Conservation (phyloP, 164 flowering plant species). For the Aristolochia californica region DNA sequence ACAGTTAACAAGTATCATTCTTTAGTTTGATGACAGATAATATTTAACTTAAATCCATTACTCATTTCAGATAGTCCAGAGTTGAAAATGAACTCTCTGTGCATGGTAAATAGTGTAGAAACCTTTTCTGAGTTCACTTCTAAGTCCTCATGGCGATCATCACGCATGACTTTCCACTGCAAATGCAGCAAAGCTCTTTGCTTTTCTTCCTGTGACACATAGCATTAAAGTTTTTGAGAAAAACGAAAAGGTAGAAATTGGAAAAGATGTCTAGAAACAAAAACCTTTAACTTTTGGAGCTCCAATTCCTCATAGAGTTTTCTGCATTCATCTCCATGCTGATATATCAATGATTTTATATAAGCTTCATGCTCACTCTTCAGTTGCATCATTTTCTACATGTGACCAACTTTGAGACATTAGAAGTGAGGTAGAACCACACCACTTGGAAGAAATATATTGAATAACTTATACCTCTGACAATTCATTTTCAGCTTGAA, state of each 20-base stretch:
- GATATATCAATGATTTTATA: slow-evolving; percentile 44
- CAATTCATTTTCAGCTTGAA: slow-evolving; percentile 62
- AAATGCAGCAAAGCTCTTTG: slow-evolving; percentile 78
- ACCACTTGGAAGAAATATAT: background rate
- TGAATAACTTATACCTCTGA: slow-evolving; percentile 43
- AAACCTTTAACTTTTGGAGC: slow-evolving; percentile 68
- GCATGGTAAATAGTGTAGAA: background rate
- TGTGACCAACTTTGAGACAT: background rate
- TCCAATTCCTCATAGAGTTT: slow-evolving; percentile 72
- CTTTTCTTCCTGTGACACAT: slow-evolving; percentile 62
- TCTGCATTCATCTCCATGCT: slow-evolving; percentile 68
- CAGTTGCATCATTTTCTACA: slow-evolving; percentile 40
- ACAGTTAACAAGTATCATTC: too few relatives aligned
- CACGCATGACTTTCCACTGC: slow-evolving; percentile 89
- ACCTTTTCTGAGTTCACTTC: slow-evolving; percentile 86
- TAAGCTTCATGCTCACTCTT: slow-evolving; percentile 71
- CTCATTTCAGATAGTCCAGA: too few relatives aligned
- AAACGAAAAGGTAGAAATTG: background rate
- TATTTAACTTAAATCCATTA: too few relatives aligned
- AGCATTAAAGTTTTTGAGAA: slow-evolving; percentile 6
- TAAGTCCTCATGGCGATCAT: slow-evolving; percentile 64
- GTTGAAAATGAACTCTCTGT: too few relatives aligned
- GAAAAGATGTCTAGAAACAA: background rate
- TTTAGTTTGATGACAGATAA: too few relatives aligned
- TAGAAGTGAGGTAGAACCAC: background rate